Base-by-base conservation (phyloP, 2,329 filamentous ascomycete species). In the Parafenestella ontariensis region DNA sequence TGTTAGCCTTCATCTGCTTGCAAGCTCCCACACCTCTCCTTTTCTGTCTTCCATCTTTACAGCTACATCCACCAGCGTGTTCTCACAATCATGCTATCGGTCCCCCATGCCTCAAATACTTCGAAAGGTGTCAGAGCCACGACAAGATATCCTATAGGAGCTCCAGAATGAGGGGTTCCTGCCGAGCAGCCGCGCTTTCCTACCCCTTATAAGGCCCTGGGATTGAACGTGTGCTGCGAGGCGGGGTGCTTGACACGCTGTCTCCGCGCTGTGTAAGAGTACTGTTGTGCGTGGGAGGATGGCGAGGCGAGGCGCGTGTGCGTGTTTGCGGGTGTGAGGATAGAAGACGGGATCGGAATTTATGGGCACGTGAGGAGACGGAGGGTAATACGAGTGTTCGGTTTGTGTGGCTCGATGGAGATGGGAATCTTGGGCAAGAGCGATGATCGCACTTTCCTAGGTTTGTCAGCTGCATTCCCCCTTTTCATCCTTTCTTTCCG, bases 121-220 rank as follows among this genome's bases (percentile, higher is more conserved):
- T 51, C 36, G 58, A 64, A 62, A 59, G 60, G 61, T 50, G 61
- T 63, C 60, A 62, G 61, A 45, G 9, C 47, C 58, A 54, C 56
- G 37, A 47, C 58, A 40, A 46, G 29, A 33, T n/a, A 39, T 29
- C 50, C 33, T 52, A 51, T 9, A 51, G 47, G 43, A 40, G 18
- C 39, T 41, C 43, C 43, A 47, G 56, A 23, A 60, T 37, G 26
- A 36, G 52, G 52, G 41, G 51, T 21, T 31, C 39, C 49, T 49
- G 51, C 44, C 39, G 28, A 46, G 46, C 39, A 46, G 21, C 44
- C 43, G 13, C 37, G 45, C 53, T 42, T 59, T 57, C 49, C 43
- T 56, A 52, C 24, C 53, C 56, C 54, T 44, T 23, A 24, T 37
- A 24, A 47, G 58, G 58, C 52, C 47, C 61, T 61, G 47, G 42